Evolutionary conservation across 805 yeast genomes (phyloP).

Genomic region (Ogataea ganodermae): DNA sequence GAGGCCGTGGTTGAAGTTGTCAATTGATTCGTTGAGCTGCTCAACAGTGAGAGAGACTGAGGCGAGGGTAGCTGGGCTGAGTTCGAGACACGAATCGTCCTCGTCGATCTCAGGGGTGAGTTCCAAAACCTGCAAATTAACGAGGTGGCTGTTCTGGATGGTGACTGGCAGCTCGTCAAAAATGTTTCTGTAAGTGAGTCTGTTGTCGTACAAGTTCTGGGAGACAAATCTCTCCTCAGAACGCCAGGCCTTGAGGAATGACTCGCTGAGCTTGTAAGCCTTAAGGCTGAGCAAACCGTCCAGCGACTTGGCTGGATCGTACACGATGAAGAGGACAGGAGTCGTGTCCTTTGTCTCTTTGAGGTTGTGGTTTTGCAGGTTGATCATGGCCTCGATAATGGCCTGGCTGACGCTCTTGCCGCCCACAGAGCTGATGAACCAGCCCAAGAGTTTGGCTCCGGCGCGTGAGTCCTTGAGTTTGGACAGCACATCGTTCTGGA

Average conservation of each 20-base stretch:
- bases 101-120: conserved; percentile 18
- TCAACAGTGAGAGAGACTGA: conserved; percentile 52
- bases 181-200: conserved; percentile 63
- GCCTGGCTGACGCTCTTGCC: conserved; percentile 70
- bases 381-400: conserved; percentile 67
- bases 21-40: conserved; percentile 65
- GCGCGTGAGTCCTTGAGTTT: conserved; percentile 61
- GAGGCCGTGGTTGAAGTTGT: conserved; percentile 75
- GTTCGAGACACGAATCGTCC: conserved; percentile 33
- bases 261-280: conserved; percentile 66
- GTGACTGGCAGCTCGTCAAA: conserved; percentile 70
- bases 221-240: conserved; percentile 64
- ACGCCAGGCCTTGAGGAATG: conserved; percentile 52
- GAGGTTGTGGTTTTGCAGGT: conserved; percentile 47
- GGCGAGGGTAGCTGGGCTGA: conserved; percentile 44
- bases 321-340: conserved; percentile 55
- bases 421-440: conserved; percentile 72
- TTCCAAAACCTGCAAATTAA: conserved; percentile 38
- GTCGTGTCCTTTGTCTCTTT: conserved; percentile 31
- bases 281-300: conserved; percentile 64
- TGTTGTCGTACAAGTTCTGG: conserved; percentile 59
- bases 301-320: conserved; percentile 69
- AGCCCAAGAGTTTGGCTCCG: conserved; percentile 75
- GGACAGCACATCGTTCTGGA: conserved; percentile 66
- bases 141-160: conserved; percentile 68